Base-by-base conservation (phyloP, 169 alveolate genomes). In the Plasmodium yoelii region DNA sequence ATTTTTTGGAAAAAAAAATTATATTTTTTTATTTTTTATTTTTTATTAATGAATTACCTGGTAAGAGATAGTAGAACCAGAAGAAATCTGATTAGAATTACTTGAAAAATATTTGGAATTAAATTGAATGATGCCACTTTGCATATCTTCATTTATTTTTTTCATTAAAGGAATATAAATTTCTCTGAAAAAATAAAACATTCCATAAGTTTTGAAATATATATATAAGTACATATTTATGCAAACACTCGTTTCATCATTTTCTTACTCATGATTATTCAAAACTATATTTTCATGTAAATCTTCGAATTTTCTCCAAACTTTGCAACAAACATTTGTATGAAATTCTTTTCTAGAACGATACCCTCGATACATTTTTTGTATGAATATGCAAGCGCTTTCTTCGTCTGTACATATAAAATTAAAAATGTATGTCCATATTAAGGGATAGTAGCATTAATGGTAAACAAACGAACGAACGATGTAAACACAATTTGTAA, bases 291-390 rank as follows among this genome's bases (percentile, higher is more conserved):
- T 44, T 80, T 80, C 90, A 57, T 80, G 90, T 2, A 80, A 60
- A 49, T 67, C 59, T 9, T 80, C 90, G 6, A 80, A 80, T 28
- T 80, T 80, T 55, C 90, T 80, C 90, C 90, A 80, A 8, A 80
- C 57, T 1, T 53, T 59, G 70, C 73, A 67, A 57, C 84, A 80
- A 18, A 49, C 75, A 5, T 47, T 53, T 19, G 65, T 39, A 59
- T 80, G 80, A 28, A 80, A 80, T 15, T 68, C 73, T 47, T 80
- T 80, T 47, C 80, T 65, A 13, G 56, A 70, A 18, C 44, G 56
- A 71, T 65, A 47, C 18, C 90, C 90, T 28, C 82, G 34, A 22
- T 42, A 80, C 3, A 22, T 59, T 56, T 69, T 80, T 44, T 80
- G 90, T 28, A 80, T 80, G n/a, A 59, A 34, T 34, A 67, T 64